A percentile compares a stretch with the other conserved stretches of the same genome.
Evolutionary conservation across 2,329 filamentous ascomycete genomes (phyloP).

Genomic region (Pseudogymnoascus sp.): DNA sequence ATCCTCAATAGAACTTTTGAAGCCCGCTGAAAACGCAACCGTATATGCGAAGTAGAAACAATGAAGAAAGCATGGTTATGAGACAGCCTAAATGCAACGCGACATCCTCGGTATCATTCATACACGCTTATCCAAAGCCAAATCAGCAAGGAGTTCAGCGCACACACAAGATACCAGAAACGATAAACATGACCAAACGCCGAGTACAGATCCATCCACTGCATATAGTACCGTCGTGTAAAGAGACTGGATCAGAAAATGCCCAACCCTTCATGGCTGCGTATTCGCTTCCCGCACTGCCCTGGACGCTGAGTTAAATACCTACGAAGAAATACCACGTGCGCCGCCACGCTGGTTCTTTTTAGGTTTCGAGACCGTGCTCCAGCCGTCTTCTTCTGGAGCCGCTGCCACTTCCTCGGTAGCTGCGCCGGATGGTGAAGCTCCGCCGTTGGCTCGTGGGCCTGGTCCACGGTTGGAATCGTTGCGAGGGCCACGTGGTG

Average conservation of each 20-base stretch:
- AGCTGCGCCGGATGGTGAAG: slow-evolving; percentile 36
- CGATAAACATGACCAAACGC: slow-evolving; percentile 7
- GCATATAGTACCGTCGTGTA: slow-evolving; percentile 10
- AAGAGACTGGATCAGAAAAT: slow-evolving; percentile 7
- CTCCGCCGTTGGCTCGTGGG: slow-evolving; percentile 34
- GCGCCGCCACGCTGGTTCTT: slow-evolving; percentile 31
- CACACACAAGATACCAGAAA: slow-evolving; percentile 8
- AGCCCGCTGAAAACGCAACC: slow-evolving; percentile 8
- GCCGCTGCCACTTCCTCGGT: slow-evolving; percentile 31
- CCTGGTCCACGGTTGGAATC: slow-evolving; percentile 32
- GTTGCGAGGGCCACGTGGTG: slow-evolving; percentile 37
- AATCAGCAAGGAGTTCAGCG: slow-evolving; percentile 8
- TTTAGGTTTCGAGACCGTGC: slow-evolving; percentile 43
- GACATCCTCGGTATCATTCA: slow-evolving; percentile 2
- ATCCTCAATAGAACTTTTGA: slow-evolving; percentile 7
- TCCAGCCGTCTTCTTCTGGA: slow-evolving; percentile 57
- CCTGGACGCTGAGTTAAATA: slow-evolving; percentile 10
- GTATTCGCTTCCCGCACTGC: slow-evolving; percentile 5
- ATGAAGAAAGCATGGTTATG: slow-evolving; percentile 7
- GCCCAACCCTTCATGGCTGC: slow-evolving; percentile 3
- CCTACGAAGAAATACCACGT: slow-evolving; percentile 28
- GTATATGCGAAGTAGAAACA: slow-evolving; percentile 9
- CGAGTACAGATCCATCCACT: slow-evolving; percentile 9
- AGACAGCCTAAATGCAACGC: slow-evolving; percentile 6
- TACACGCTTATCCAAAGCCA: slow-evolving; percentile 12